phyloP scores from a whole-genome alignment of 2,329 filamentous ascomycete genomes.

The Stachybotrys elegans region DNA sequence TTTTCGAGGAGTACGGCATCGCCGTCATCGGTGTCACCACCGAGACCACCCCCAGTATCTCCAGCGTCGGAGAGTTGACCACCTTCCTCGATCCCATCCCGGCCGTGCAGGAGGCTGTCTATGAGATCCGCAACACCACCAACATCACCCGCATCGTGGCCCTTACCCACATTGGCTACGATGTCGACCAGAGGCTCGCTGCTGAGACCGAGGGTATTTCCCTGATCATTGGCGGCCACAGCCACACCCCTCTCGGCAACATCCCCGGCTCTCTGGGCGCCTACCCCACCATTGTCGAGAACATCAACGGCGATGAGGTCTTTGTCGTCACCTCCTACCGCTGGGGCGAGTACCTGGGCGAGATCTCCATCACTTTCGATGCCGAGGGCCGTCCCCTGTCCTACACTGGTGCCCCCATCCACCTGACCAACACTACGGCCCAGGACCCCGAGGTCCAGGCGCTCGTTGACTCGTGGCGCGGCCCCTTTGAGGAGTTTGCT shows the following conservation, averaged over 20 bases:
- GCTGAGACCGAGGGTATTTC: conserved; percentile 56
- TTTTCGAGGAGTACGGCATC: conserved; percentile 56
- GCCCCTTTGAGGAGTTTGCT: conserved; percentile 56
- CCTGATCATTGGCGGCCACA: conserved; percentile 63
- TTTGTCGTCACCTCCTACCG: conserved; percentile 64
- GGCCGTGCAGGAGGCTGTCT: conserved; percentile 56
- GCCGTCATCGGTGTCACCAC: conserved; percentile 63
- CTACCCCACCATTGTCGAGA: conserved; percentile 59
- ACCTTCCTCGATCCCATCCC: conserved; percentile 52
- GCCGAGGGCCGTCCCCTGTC: conserved; percentile 53
- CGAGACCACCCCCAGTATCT: conserved; percentile 51
- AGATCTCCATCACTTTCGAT: conserved; percentile 63
- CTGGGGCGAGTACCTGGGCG: conserved; percentile 65
- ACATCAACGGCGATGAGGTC: conserved; percentile 59
- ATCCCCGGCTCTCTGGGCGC: conserved; percentile 46
- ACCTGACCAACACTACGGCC: conserved; percentile 55
- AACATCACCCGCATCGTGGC: conserved; percentile 61
- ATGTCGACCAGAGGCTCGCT: conserved; percentile 57
- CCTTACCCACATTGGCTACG: conserved; percentile 63
- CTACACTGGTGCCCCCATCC: conserved; percentile 60
- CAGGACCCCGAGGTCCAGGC: conserved; percentile 52
- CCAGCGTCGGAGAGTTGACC: conserved; percentile 52
- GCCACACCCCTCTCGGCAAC: conserved; percentile 56
- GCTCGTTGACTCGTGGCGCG: conserved; percentile 54
- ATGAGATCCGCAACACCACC: conserved; percentile 55